Evolutionary conservation across 495 filamentous ascomycete species (phyloP).

Genomic region (Penicillium dipodomyicola): DNA sequence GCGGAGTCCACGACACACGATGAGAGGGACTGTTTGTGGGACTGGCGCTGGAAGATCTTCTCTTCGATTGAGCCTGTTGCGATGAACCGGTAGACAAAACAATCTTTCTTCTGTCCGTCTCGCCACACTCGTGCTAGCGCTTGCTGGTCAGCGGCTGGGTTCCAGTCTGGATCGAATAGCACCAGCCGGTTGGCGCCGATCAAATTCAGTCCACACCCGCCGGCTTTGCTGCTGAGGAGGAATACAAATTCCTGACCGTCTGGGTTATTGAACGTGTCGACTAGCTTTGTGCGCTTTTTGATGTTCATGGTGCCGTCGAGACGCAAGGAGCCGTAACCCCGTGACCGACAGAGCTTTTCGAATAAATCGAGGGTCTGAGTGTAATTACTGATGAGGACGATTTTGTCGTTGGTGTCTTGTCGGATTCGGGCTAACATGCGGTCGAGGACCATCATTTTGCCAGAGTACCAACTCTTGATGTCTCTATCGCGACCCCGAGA

Average conservation of each 20-base stretch:
- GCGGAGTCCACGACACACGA: conserved; percentile 97
- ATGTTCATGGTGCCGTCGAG: conserved; percentile 98
- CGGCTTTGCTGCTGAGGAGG: conserved; percentile 91
- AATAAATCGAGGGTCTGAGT: conserved; percentile 96
- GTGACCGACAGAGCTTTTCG: conserved; percentile 80
- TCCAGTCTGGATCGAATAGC: conserved; percentile 99
- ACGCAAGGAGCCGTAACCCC: conserved; percentile 80
- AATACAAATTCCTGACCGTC: conserved; percentile 91
- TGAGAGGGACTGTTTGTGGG: conserved; percentile 94
- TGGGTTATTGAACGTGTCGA: conserved; percentile 98
- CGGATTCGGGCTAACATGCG: conserved; percentile 97
- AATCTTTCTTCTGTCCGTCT: conserved; percentile 98
- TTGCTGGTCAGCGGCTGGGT: conserved; percentile 97
- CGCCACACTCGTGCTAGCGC: conserved; percentile 96
- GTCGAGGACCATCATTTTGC: conserved; percentile 97
- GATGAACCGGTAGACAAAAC: conserved; percentile 99
- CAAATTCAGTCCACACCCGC: conserved; percentile 94
- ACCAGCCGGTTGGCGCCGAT: conserved; percentile 97
- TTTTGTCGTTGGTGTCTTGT: conserved; percentile 97
- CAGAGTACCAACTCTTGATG: conserved; percentile 92
- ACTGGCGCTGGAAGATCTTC: conserved; percentile 99
- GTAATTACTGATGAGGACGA: conserved; percentile 98
- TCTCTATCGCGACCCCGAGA: conserved; percentile 86
- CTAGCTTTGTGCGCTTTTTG: conserved; percentile 92
- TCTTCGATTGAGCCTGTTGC: conserved; percentile 97